These are phyloP conservation scores for Eucalyptus marginata DNA, from an alignment of 345 rosid species.

Conservation along the genomic window DNA sequence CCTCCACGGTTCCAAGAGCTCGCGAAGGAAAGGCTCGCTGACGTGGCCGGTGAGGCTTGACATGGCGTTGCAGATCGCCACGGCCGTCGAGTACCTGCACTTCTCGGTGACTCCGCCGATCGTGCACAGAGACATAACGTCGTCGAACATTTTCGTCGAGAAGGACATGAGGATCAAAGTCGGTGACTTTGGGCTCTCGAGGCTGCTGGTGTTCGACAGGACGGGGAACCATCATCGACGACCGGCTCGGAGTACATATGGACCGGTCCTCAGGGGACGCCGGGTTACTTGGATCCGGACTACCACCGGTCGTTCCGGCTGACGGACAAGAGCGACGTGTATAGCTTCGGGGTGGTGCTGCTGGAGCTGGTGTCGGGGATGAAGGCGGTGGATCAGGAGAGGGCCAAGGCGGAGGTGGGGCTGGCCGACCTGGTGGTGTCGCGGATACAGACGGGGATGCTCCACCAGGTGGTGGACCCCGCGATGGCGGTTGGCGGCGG, in stretches of 20 bases:
- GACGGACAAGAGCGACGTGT: constrained; percentile 90
- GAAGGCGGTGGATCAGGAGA: constrained; percentile 74
- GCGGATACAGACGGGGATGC: constrained; percentile 67
- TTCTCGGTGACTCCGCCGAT: constrained; percentile 52
- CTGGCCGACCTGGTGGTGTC: constrained; percentile 76
- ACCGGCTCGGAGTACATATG: constrained; percentile 47
- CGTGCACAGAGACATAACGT: constrained; percentile 80
- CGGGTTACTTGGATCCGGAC: constrained; percentile 90
- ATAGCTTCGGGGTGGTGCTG: constrained; percentile 79
- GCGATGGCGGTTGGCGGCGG: constrained; percentile 15
- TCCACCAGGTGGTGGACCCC: constrained; percentile 65
- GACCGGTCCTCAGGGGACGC: constrained; percentile 96
- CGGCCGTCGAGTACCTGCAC: constrained; percentile 73
- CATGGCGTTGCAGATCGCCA: constrained; percentile 65
- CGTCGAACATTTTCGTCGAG: constrained; percentile 79
- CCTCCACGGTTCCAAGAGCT: constrained; percentile 45
- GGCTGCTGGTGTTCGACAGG: constrained; percentile 46
- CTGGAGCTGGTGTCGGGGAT: constrained; percentile 76
- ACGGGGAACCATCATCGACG: constrained; percentile 23
- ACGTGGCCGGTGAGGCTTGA: constrained; percentile 75
- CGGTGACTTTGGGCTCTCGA: constrained; percentile 80
- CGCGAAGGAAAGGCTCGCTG: constrained; percentile 10
- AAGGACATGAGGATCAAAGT: constrained; percentile 78
- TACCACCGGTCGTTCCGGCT: constrained; percentile 80
- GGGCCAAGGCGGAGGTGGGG: constrained; percentile 76